Base-by-base conservation (phyloP, 495 filamentous ascomycete species). In the Parathielavia appendiculata region DNA sequence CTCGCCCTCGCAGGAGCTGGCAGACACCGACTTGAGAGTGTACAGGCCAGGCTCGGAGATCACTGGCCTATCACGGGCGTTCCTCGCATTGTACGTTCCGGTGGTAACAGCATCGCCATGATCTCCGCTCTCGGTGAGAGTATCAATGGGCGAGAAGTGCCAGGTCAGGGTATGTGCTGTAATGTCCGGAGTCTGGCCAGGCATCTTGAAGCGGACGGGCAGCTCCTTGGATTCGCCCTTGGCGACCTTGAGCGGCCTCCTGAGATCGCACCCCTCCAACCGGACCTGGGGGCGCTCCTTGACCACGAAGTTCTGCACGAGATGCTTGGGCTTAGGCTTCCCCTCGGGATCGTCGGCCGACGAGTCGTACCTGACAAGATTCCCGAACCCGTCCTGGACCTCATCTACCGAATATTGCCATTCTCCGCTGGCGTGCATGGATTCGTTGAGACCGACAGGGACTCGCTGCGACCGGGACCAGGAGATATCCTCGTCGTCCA, bases 401-500 rank as follows among this genome's bases (percentile, higher is more conserved):
- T 95, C 89, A 66, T 96, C 91, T 41, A 98, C 84, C 4, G 85
- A 84, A 64, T 97, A 98, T 55, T 85, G 75, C 92, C 92, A 98
- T 17, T 83, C 76, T 40, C 93, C 93, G 43, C 84, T 79, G 13
- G 76, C 71, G 53, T 79, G 81, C 73, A 98, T 80, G 20, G 91
- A 91, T 67, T 98, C 93, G 62, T 95, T 96, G 50, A 98, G 73
- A 3, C 88, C 83, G 13, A 98, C 85, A 30, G 78, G 79, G 35
- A 97, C 84, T 34, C 70, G 83, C 56, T 91, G 88, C 38, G 81
- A 75, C 61, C 82, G 83, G 39, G 90, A 89, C 93, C 93, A 97
- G 10, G 84, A 82, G 51, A 92, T 76, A 55, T 89, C 84, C 52
- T 85, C 79, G 10, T 82, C 79, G 41, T 76, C 81, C 16, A 81